A percentile compares a stretch with the other conserved stretches of the same genome.
Conservation (phyloP, 768 basidiomycete species). For the Rhodotorula babjevae region DNA sequence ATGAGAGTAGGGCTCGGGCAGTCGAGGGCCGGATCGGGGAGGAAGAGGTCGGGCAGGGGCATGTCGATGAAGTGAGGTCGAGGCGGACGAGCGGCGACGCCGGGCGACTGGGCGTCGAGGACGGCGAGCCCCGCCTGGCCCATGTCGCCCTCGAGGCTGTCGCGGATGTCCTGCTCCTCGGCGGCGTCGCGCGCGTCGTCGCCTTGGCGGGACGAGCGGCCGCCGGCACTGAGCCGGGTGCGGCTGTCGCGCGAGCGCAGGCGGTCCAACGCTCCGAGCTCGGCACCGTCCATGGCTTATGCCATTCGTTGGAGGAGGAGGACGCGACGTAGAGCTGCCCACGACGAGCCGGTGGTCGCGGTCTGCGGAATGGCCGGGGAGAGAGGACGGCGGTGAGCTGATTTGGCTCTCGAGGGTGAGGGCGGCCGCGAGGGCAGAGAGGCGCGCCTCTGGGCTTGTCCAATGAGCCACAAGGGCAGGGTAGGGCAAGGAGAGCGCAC, state of each 20-base stretch:
- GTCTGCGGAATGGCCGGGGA: not conserved
- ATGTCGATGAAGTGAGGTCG: constrained; percentile 27
- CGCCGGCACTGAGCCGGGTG: not conserved
- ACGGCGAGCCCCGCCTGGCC: not conserved
- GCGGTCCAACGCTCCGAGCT: constrained; percentile 18
- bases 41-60: constrained; percentile 21
- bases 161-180: constrained; percentile 16
- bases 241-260: not conserved
- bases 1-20: not conserved
- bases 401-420: too few species aligned
- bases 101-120: not conserved
- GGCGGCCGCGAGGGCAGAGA: too few species aligned
- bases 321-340: not conserved
- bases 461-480: too few species aligned
- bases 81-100: not conserved
- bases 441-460: too few species aligned
- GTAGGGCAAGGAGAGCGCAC: too few species aligned
- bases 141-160: constrained; percentile 27
- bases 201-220: not conserved
- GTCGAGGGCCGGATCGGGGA: constrained; percentile 23
- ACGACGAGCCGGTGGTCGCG: too few species aligned
- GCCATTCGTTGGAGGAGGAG: constrained; percentile 5
- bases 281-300: constrained; percentile 14
- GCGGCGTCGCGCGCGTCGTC: constrained; percentile 6
- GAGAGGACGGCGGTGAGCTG: not conserved